Base-by-base conservation (phyloP, 106 monocot species). In the Phalaenopsis equestris region DNA sequence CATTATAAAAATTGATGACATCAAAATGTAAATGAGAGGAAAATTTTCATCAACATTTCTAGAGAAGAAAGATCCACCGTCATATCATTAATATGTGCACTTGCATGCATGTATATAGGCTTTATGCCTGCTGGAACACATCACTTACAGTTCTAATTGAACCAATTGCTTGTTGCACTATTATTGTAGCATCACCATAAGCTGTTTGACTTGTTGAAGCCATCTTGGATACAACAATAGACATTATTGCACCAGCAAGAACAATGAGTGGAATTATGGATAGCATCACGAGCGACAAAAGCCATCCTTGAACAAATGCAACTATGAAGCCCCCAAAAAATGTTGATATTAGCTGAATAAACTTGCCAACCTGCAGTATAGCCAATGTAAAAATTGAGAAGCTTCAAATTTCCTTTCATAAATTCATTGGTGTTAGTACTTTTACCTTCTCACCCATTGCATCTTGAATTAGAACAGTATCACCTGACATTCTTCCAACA, bases 291-390 rank as follows among this genome's bases (percentile, higher is more conserved):
- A 93, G 87, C 43, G 93, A 83, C 58, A 93, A 89, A 75, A 93
- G 89, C 96, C 96, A 96, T 48, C 96, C 96, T 83, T 81, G 79
- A 57, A 84, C 21, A 78, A 96, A 96, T 73, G 90, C 89, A 18
- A 96, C 61, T 39, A 88, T 57, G 79, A 96, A 93, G 2, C 93
- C 93, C 72, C 88, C 93, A n/a, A 90, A 64, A 70, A 93, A 96
- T 19, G 93, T 88, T 6, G 96, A 80, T 67, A 86, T 18, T n/a
- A 89, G 82, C 68, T 96, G 90, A 42, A 93, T 84, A 79, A 93
- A 88, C 79, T 85, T 91, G 2, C 91, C 90, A 55, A 90, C 86
- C 93, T 92, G 67, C 78, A 64, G 16, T 45, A 64, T 75, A n/a
- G 43, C 30, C 19, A 36, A 45, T 2, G 1, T 45, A 16, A 19